Evolutionary conservation across 768 basidiomycete species (phyloP).

Genomic region (Tephrocybe sp.): DNA sequence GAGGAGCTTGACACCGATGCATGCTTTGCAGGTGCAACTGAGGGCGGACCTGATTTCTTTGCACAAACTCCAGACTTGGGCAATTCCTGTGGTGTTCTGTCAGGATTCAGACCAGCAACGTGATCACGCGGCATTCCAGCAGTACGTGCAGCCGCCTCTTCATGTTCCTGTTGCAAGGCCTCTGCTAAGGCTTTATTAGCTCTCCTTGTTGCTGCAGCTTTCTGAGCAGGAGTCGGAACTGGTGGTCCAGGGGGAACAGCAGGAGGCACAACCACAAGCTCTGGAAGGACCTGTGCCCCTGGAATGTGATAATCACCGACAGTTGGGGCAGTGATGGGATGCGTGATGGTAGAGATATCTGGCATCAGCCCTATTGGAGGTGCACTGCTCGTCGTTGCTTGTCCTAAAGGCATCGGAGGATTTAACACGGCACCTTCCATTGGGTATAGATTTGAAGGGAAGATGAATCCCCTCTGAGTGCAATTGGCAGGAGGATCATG

Average conservation of each 20-base stretch:
- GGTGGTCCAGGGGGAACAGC: neutral
- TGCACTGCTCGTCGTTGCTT: neutral
- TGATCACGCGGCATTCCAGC: neutral
- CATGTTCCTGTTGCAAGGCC: no score
- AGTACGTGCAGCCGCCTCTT: no score
- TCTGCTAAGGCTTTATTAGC: neutral
- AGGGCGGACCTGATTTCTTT: neutral
- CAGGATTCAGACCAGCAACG: neutral
- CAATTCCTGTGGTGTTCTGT: neutral
- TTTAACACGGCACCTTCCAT: neutral
- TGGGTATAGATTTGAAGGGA: neutral
- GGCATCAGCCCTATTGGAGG: neutral
- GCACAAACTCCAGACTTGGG: neutral
- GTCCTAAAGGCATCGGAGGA: neutral
- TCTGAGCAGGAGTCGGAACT: neutral
- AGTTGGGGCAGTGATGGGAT: neutral
- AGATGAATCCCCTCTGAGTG: neutral
- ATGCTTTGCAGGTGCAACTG: neutral
- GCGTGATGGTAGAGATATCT: neutral
- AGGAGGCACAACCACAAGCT: neutral
- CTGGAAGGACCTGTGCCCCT: neutral
- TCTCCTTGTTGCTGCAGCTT: neutral
- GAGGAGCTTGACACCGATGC: neutral
- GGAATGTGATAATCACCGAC: neutral
- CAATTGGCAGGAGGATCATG: neutral